Evolutionary conservation across 2,329 filamentous ascomycete genomes (phyloP), one percentile per base, ranked within the genome.

Genomic region (Xylariaceae sp.): DNA sequence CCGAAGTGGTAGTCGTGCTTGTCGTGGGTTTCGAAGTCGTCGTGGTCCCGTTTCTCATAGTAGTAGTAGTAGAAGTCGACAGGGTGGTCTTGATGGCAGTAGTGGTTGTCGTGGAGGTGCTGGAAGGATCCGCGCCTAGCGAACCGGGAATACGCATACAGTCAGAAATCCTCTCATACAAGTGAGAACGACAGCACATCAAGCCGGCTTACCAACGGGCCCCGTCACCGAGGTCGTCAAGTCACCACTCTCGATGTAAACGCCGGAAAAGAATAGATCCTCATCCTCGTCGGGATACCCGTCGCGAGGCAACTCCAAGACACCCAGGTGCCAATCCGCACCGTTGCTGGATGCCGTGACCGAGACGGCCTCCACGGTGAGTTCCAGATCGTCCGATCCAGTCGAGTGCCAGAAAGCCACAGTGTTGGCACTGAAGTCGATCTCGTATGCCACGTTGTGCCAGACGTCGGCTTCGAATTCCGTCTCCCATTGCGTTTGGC

Each of bases 361-460:
- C 4, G 78, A 78, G 53, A 90, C 80, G 1, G 86, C 83, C 2
- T 80, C 78, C 3, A 86, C 85, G 0, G 82, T 81, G 69, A 83
- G 79, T 57, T 74, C 78, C 18, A 90, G 75, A 17, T 80, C 74
- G 41, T 80, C 79, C 11, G 76, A 75, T 41, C 85, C 87, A 13
- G 83, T 86, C 0, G 85, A 88, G 73, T 89, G 85, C 82, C 86
- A 90, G 73, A 90, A 85, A 10, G 81, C 82, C 35, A 90, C 86
- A 4, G 79, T 83, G 64, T 80, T 76, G 45, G 76, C 80, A 13
- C 73, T 74, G 67, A 90, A 91, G 75, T 90, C 82, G 60, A 89
- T 88, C 71, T 86, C 86, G 68, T 89, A 90, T 52, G 87, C 88
- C 67, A 89, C 79, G 70, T 91, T 91, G 72, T 90, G 87, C 88